Evolutionary conservation across 306 rosid genomes (phyloP).

Genomic region (Lotus japonicus): DNA sequence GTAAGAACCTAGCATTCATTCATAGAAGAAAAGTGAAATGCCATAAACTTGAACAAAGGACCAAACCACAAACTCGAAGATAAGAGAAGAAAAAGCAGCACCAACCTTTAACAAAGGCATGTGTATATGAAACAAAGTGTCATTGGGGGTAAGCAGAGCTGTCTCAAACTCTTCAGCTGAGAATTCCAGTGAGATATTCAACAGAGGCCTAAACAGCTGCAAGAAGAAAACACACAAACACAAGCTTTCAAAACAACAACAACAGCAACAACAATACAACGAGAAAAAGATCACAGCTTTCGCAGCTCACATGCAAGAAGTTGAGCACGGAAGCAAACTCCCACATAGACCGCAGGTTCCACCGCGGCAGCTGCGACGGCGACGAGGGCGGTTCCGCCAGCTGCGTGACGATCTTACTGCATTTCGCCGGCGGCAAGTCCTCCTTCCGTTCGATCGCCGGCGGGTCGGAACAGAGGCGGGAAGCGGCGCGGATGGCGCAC

Average conservation of each 20-base stretch:
- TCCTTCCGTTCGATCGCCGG: constrained; percentile 42
- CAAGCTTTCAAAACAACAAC: constrained; percentile 32
- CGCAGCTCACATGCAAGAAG: constrained; percentile 80
- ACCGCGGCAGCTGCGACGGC: constrained; percentile 73
- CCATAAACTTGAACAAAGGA: not conserved
- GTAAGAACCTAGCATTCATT: not conserved
- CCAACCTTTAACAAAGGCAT: constrained; percentile 95
- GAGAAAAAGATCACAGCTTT: constrained; percentile 35
- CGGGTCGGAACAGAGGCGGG: constrained; percentile 41
- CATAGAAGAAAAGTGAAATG: not conserved
- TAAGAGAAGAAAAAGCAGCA: constrained; percentile 14
- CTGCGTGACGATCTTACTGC: constrained; percentile 79
- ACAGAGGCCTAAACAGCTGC: constrained; percentile 80
- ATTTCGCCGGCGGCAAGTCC: constrained; percentile 48
- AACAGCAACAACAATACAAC: not conserved
- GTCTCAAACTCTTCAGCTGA: constrained; percentile 97
- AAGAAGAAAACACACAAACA: constrained; percentile 3
- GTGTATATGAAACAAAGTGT: constrained; percentile 85
- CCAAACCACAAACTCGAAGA: not conserved
- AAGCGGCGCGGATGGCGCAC: constrained; percentile 83
- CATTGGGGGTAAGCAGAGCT: constrained; percentile 83
- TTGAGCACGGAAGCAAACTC: constrained; percentile 88
- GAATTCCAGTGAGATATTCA: constrained; percentile 77
- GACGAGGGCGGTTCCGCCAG: constrained; percentile 68
- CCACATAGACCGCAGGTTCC: constrained; percentile 96